Conservation (phyloP, 768 basidiomycete species). For the Leccinum subgranulosum region DNA sequence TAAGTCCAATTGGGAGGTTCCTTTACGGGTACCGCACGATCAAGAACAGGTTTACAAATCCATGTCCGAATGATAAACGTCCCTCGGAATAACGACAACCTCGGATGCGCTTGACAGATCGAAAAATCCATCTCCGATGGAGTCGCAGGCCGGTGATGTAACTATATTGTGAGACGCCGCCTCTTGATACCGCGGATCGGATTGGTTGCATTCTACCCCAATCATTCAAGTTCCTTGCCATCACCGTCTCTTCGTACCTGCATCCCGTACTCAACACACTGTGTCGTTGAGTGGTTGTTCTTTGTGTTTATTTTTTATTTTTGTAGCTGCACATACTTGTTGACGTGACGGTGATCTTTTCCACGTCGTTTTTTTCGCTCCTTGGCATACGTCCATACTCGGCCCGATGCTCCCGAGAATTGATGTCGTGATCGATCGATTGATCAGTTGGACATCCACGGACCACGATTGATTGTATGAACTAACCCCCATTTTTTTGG, state of each 20-base stretch:
- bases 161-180: not conserved
- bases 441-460: not conserved
- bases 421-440: not conserved
- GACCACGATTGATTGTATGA: not conserved
- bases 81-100: not conserved
- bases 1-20: not conserved
- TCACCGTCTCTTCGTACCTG: not conserved
- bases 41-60: not conserved
- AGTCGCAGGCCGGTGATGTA: not conserved
- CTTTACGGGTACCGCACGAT: not conserved
- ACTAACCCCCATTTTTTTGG: not conserved
- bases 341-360: not conserved
- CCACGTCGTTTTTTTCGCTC: not conserved
- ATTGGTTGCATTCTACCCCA: not conserved
- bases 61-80: not conserved
- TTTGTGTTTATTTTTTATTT: not conserved
- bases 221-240: not conserved
- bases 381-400: not conserved
- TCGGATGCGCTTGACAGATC: not conserved
- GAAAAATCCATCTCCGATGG: not conserved
- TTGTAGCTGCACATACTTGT: not conserved
- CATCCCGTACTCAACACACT: not conserved
- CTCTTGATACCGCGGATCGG: not conserved
- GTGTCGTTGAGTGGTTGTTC: not conserved
- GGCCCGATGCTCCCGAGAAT: not conserved